phyloP scores from a whole-genome alignment of 1,284 basidiomycete species.

The Ceratobasidium sp. region DNA sequence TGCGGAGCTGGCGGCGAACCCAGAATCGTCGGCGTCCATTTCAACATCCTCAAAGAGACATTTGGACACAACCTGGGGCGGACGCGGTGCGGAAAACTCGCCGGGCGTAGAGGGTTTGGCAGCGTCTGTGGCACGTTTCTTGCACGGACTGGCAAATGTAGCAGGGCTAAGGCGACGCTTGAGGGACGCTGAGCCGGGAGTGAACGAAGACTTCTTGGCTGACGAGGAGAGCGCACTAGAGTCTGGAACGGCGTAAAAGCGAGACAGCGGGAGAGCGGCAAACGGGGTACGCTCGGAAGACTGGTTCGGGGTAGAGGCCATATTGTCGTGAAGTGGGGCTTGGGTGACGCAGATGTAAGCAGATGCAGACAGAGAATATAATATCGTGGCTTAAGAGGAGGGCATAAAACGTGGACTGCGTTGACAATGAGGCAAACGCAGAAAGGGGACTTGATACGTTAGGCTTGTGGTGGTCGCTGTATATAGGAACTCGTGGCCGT shows the following conservation, averaged over 20 bases:
- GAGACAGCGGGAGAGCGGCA: slow-evolving; percentile 36
- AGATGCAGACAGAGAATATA: slow-evolving; percentile 14
- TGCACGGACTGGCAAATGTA: slow-evolving; percentile 38
- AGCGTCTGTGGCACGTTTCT: slow-evolving; percentile 38
- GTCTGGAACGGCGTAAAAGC: slow-evolving; percentile 35
- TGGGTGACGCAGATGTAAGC: slow-evolving; percentile 23
- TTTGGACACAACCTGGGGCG: slow-evolving; percentile 28
- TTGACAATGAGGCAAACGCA: slow-evolving; percentile 29
- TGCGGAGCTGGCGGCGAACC: slow-evolving; percentile 31
- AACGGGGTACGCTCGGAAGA: slow-evolving; percentile 31
- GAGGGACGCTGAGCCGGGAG: slow-evolving; percentile 38
- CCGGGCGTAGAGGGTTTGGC: slow-evolving; percentile 25
- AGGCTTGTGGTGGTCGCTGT: slow-evolving; percentile 40
- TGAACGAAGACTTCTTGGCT: slow-evolving; percentile 31
- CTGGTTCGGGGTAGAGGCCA: slow-evolving; percentile 24
- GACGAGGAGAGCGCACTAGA: background rate
- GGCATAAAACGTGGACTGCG: slow-evolving; percentile 38
- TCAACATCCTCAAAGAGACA: slow-evolving; percentile 41
- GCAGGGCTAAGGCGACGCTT: slow-evolving; percentile 32
- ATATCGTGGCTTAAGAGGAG: slow-evolving; percentile 44
- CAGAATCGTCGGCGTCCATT: slow-evolving; percentile 42
- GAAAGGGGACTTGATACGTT: slow-evolving; percentile 30
- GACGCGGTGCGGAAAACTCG: slow-evolving; percentile 38
- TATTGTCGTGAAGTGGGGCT: slow-evolving; percentile 43
- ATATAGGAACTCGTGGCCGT: slow-evolving; percentile 34